Conservation (phyloP, 495 filamentous ascomycete species). For the Trichoderma orchidacearum region DNA sequence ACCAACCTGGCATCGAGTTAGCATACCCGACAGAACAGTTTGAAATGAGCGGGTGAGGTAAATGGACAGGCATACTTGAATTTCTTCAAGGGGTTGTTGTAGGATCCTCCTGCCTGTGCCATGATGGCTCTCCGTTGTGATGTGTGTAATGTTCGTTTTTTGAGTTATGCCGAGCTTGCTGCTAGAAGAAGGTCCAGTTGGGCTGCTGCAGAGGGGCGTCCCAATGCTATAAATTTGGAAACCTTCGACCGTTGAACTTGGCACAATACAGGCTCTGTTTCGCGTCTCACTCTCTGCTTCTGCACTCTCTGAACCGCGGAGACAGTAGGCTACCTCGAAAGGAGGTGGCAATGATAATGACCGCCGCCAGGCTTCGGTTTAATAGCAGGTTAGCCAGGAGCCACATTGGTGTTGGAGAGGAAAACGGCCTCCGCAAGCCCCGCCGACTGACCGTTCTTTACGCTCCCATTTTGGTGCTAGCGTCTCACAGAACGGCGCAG, state of each 20-base stretch:
- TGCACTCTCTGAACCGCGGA: neutral
- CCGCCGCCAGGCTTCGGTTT: neutral
- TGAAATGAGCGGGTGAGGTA: no score
- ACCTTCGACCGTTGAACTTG: neutral
- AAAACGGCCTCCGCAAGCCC: neutral
- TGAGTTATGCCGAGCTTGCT: neutral
- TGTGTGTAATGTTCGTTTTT: conserved; percentile 1
- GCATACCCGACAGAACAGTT: neutral
- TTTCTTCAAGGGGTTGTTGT: conserved; percentile 99
- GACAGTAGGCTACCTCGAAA: neutral
- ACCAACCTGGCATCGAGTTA: conserved; percentile 52
- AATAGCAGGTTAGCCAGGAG: neutral
- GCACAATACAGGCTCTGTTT: neutral
- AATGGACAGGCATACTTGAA: conserved; percentile 62
- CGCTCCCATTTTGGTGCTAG: neutral
- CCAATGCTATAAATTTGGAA: neutral
- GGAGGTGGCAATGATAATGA: neutral
- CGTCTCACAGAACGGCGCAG: neutral
- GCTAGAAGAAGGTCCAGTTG: neutral
- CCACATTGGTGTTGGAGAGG: neutral
- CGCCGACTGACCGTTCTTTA: neutral
- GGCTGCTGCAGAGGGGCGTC: neutral
- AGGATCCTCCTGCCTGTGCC: conserved; percentile 60
- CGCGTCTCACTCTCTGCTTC: neutral
- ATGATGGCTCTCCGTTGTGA: conserved; percentile 14